Percentiles rank a stretch among this genome's conserved stretches.
Conservation (phyloP, 163 green algal genomes). For the Scenedesmus sp. region DNA sequence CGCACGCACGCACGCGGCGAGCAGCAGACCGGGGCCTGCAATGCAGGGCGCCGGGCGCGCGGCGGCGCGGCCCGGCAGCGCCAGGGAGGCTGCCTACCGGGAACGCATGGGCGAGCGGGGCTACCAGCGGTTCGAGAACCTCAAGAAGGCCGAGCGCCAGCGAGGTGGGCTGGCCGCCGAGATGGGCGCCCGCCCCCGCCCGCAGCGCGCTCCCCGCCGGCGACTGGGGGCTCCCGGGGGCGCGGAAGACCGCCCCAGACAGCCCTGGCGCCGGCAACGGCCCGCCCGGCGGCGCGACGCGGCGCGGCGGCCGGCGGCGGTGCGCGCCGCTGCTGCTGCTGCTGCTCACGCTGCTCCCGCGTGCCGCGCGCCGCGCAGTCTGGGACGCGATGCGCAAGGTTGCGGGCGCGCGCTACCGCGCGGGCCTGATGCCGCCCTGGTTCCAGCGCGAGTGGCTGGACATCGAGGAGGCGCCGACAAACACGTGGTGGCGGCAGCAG, state of each 20-base stretch:
- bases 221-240: no score
- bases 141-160: conserved; percentile 52
- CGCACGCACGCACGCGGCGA: no score
- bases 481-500: conserved; percentile 45
- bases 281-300: no score
- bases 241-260: no score
- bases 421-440: conserved; percentile 57
- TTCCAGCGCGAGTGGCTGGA: conserved; percentile 57
- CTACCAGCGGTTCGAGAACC: conserved; percentile 20
- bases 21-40: no score
- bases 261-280: no score
- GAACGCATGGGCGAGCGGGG: conserved; percentile 41
- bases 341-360: no score
- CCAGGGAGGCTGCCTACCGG: conserved; percentile 11
- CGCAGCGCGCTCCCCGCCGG: no score
- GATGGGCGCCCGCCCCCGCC: no score
- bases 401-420: conserved; percentile 44
- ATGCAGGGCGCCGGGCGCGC: no score
- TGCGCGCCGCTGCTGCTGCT: no score
- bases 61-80: neutral
- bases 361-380: no score
- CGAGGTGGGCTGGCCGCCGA: conserved; percentile 45
- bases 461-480: conserved; percentile 47
- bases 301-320: neutral
- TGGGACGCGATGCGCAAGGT: conserved; percentile 60